phyloP scores from a whole-genome alignment of 148 eudicot genomes.

The Simmondsia chinensis region DNA sequence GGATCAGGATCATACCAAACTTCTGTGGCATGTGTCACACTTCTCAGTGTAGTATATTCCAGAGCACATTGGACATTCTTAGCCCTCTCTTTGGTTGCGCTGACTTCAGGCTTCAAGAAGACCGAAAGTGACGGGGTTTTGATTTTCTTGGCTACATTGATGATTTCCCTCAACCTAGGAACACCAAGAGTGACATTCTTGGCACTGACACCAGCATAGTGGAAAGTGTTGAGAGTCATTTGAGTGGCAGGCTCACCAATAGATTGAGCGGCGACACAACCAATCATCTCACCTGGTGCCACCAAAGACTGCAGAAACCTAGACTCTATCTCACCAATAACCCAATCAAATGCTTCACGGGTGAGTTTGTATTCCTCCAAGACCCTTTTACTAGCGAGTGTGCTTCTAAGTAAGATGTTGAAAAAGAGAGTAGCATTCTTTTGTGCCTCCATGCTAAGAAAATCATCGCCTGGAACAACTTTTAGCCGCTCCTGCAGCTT shows the following conservation, averaged over 20 bases:
- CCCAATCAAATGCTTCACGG: constrained; percentile 96
- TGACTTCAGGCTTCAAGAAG: constrained; percentile 68
- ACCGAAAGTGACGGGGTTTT: constrained; percentile 97
- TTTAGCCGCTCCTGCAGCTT: constrained; percentile 89
- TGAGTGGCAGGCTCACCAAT: constrained; percentile 99
- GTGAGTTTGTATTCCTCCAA: constrained; percentile 85
- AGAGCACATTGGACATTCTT: constrained; percentile 91
- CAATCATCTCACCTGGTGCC: constrained; percentile 99
- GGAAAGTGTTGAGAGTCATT: constrained; percentile 97
- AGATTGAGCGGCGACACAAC: constrained; percentile 99
- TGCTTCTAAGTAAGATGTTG: constrained; percentile 85
- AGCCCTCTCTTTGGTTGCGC: constrained; percentile 77
- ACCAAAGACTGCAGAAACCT: constrained; percentile 95
- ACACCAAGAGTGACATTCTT: constrained; percentile 99
- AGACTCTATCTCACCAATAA: constrained; percentile 93
- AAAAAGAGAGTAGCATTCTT: constrained; percentile 95
- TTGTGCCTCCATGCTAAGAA: constrained; percentile 88
- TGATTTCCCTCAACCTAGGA: constrained; percentile 96
- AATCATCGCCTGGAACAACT: constrained; percentile 96
- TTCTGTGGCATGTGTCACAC: constrained; percentile 98
- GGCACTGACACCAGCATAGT: constrained; percentile 99
- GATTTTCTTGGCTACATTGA: constrained; percentile 95
- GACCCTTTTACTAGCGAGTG: constrained; percentile 89
- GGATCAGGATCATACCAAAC: constrained; percentile 99
- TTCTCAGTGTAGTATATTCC: constrained; percentile 86